Base-by-base conservation (phyloP, 805 yeast genomes). In the Starmerella kuoi region DNA sequence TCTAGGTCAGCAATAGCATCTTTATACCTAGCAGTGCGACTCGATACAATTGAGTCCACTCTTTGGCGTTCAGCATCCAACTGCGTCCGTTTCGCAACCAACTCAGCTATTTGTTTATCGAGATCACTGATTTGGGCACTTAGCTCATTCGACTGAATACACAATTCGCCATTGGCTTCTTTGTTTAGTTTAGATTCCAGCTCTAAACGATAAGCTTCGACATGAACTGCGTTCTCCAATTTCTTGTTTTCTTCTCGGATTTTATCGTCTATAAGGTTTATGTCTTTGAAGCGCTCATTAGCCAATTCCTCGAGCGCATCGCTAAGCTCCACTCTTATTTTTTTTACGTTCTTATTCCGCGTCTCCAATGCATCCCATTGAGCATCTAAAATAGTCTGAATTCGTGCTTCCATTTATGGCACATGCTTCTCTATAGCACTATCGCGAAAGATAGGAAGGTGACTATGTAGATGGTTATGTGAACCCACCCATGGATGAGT, bases 291-390 rank as follows among this genome's bases (percentile, higher is more conserved):
- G 38, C 33, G 37, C 24, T 28, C 17, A 11, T 9, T 24, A 5
- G 47, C 49, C 26, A 51, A 22, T 3, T 42, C 47, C 19, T 27
- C 36, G 2, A 49, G 30, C 5, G 43, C 26, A 15, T 28, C 42
- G 12, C n/a, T 37, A 9, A 51, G 37, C 5, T 41, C 37, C 21
- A 15, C 17, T 9, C 55, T 34, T 4, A 47, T 39, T 1, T 8
- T 3, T 9, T 8, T n/a, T 8, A 51, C 40, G 5, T 19, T 14
- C 7, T 41, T 37, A 22, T 43, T 38, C 12, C 55, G 50, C 2
- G 51, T 37, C 38, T 48, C 54, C 1, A 52, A 46, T 14, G 54
- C 51, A 21, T 49, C 51, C 44, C 51, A 50, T 28, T 52, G 55
- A n/a, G 37, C 38, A 18, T 52, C 55, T 4, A 52, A 37, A 3